Evolutionary conservation across 2,329 filamentous ascomycete species (phyloP).

Genomic region (Colletotrichum sublineola): DNA sequence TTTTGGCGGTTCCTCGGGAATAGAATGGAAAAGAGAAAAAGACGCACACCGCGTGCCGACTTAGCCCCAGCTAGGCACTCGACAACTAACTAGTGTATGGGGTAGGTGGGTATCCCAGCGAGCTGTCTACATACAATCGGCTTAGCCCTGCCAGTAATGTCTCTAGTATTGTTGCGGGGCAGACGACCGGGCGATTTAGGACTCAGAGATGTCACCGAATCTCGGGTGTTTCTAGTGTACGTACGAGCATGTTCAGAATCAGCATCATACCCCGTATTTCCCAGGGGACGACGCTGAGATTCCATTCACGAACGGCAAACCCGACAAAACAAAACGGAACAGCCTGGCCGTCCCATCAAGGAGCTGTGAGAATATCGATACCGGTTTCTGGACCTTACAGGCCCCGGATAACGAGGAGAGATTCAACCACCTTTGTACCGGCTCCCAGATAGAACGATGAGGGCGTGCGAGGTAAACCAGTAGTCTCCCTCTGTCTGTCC

Average conservation of each 20-base stretch:
- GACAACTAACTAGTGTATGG: not conserved
- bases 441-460: too few relatives aligned
- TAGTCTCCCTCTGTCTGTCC: constrained; percentile 6
- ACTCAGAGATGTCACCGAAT: not conserved
- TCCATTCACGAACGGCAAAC: not conserved
- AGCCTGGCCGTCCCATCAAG: not conserved
- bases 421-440: too few relatives aligned
- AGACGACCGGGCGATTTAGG: not conserved
- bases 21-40: not conserved
- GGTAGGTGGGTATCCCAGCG: not conserved
- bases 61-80: not conserved
- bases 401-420: not conserved
- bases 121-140: too few relatives aligned
- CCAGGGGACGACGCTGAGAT: not conserved
- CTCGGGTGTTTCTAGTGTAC: not conserved
- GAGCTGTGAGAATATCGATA: not conserved
- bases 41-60: not conserved
- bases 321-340: not conserved
- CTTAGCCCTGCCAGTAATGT: not conserved
- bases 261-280: too few relatives aligned
- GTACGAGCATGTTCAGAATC: not conserved
- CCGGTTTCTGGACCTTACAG: not conserved
- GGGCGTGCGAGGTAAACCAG: not conserved
- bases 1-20: constrained; percentile 1
- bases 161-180: not conserved